Base-by-base conservation (phyloP, 495 filamentous ascomycete species). In the Daldinia childiae region DNA sequence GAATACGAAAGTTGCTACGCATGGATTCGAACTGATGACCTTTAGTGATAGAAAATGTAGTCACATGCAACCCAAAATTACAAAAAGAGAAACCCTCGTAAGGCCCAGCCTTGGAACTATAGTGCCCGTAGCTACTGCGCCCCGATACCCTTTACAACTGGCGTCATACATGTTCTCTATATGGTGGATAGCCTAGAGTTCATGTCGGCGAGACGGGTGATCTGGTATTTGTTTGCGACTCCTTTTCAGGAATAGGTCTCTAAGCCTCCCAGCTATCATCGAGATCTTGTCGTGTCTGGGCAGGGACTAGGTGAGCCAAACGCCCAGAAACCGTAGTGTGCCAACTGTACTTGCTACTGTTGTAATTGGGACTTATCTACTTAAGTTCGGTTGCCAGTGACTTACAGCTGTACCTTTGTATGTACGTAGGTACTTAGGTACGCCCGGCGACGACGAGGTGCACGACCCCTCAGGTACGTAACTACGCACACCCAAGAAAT, bases 191-290 rank as follows among this genome's bases (percentile, higher is more conserved):
- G 19, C 34, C 62, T 39, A 45, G 38, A 58, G 24, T 21, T 57
- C 11, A 55, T 17, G 29, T 27, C 15, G 14, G 27, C 54, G 15
- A 38, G 51, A 21, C 39, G 62, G 36, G 41, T 64, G 27, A 21
- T 21, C 1, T 30, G 52, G 41, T 45, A 65, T 50, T 65, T 58
- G 6, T 56, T 65, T 65, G 62, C 62, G 62, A 41, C 54, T 58
- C 62, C 39, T 58, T 65, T 65, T 48, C 62, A 58, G 52, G 62
- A 58, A 11, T 65, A 7, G 38, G 57, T 32, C 62, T 21, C 43
- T 48, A 11, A 11, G 43, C 29, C 4, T 45, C 26, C 27, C 52
- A 32, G 30, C 27, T 0, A 56, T 19, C 43, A 7, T 29, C n/a
- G 27, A 24, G 15, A 21, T 8, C 43, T 21, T 48, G 43, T 48